Conservation (phyloP, 2,329 filamentous ascomycete species). For the Xylariaceae sp. region DNA sequence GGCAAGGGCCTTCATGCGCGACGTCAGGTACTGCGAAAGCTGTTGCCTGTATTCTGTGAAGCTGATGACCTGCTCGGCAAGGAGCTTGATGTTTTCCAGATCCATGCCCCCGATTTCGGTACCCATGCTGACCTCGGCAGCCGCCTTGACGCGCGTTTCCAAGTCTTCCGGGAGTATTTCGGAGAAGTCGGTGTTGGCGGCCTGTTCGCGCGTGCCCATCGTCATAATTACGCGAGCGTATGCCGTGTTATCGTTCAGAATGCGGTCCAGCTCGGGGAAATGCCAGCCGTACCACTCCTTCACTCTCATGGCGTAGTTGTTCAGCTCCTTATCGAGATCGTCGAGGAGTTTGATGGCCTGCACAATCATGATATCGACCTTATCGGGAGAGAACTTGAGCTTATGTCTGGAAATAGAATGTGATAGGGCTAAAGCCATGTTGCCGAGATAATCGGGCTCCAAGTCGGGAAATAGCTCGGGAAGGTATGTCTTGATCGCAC, state of each 20-base stretch:
- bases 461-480: constrained; percentile 87
- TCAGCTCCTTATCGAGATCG: constrained; percentile 96
- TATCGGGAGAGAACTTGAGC: constrained; percentile 97
- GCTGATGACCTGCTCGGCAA: constrained; percentile 88
- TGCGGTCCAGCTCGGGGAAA: constrained; percentile 96
- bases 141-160: constrained; percentile 83
- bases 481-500: constrained; percentile 87
- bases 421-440: constrained; percentile 92
- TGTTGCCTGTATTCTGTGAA: constrained; percentile 88
- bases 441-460: constrained; percentile 76
- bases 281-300: constrained; percentile 99
- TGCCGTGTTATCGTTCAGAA: constrained; percentile 93
- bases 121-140: constrained; percentile 96
- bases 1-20: constrained; percentile 93
- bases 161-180: constrained; percentile 95
- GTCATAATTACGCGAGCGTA: constrained; percentile 84
- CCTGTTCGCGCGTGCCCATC: constrained; percentile 84
- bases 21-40: constrained; percentile 82
- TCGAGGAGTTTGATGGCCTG: constrained; percentile 92
- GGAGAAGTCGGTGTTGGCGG: constrained; percentile 69
- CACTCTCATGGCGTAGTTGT: constrained; percentile 97
- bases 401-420: constrained; percentile 97
- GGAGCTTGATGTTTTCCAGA: constrained; percentile 82
- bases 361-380: constrained; percentile 99
- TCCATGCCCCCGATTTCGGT: constrained; percentile 93